Evolutionary conservation across 2,329 filamentous ascomycete species (phyloP), one percentile per base, ranked within the genome.

Genomic region (Epichloe glyceriae): DNA sequence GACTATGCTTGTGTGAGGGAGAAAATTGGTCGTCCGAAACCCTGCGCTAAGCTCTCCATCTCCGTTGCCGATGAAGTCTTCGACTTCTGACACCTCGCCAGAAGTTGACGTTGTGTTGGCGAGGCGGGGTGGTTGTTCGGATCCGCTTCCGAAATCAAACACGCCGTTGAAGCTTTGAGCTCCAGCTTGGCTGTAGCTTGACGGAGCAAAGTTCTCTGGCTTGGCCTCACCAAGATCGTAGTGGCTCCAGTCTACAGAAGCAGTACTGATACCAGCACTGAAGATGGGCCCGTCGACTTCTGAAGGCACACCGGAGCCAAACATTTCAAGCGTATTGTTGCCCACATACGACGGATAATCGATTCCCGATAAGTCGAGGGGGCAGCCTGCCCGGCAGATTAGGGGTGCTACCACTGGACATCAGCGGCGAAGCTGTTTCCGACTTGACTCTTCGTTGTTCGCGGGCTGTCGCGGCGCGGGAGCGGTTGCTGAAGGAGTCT

Each of bases 61-160:
- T 55, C 72, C 68, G 55, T 72, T 67, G 47, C 67, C 68, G 47
- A 73, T 65, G 53, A 76, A 74, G 56, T 84, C 81, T 54, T 84
- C 82, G 5, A 79, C 79, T 61, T 84, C 80, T 10, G 80, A 84
- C 8, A 83, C 80, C 53, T 85, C 80, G 37, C 81, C 81, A 12
- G 81, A 85, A 8, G 79, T 83, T 10, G 79, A 80, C 1, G 76
- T 78, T 47, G 72, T 72, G 60, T 77, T 71, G 54, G 78, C 75
- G 58, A 83, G 62, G 46, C 75, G 69, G 47, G 73, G 72, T 30
- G 75, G 71, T 55, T 75, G 75, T 59, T 79, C 76, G n/a, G 72
- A 75, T 54, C 71, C 74, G 57, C 65, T 71, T 55, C 64, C 66
- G 49, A 73, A 78, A 49, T 79, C 78, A 56, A 74, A 76, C 5